Conservation (phyloP, 805 yeast species). For the Lipomyces orientalis region DNA sequence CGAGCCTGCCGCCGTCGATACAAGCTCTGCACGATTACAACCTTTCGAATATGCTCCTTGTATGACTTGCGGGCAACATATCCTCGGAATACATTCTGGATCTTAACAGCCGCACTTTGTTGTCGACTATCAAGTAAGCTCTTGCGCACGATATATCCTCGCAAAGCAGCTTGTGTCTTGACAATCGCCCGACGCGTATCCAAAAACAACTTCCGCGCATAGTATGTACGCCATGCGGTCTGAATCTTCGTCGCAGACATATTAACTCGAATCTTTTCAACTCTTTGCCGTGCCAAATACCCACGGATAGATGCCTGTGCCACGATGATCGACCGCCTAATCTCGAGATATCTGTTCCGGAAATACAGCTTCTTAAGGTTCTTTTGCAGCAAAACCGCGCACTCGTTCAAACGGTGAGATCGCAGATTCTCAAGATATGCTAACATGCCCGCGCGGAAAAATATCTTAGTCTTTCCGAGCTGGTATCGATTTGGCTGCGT, state of each 20-base stretch:
- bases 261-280: constrained; percentile 56
- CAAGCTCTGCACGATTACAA: constrained; percentile 76
- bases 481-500: constrained; percentile 74
- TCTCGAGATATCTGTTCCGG: constrained; percentile 64
- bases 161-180: constrained; percentile 61
- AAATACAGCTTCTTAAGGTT: constrained; percentile 68
- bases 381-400: constrained; percentile 88
- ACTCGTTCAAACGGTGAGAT: constrained; percentile 72
- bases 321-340: constrained; percentile 57
- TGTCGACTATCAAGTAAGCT: constrained; percentile 57
- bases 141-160: constrained; percentile 59
- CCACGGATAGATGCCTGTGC: constrained; percentile 74
- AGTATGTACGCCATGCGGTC: constrained; percentile 55
- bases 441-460: constrained; percentile 95
- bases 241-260: constrained; percentile 75
- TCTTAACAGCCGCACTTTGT: constrained; percentile 65
- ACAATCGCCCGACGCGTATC: constrained; percentile 59
- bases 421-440: constrained; percentile 88
- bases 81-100: constrained; percentile 80
- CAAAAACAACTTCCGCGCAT: constrained; percentile 58
- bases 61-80: constrained; percentile 62
- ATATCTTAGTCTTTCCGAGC: constrained; percentile 90
- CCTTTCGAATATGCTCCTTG: constrained; percentile 55
- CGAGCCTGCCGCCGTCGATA: constrained; percentile 78
- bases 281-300: constrained; percentile 59